Evolutionary conservation across 73 alveolate species (phyloP).

Genomic region (Durusdinium trenchii): DNA sequence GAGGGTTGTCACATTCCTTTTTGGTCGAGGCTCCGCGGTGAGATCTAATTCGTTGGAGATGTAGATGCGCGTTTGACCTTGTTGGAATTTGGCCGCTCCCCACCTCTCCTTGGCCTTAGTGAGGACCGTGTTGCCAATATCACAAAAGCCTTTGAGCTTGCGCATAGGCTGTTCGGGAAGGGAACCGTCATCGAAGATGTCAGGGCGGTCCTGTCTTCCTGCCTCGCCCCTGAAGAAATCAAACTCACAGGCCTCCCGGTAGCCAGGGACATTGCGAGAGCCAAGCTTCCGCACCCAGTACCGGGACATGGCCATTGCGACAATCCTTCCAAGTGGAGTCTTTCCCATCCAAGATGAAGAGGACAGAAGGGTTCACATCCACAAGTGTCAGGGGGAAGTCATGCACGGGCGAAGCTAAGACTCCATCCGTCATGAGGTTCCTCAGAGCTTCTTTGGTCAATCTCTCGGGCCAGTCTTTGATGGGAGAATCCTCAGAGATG

Average conservation of each 20-base stretch:
- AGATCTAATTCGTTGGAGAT: not conserved
- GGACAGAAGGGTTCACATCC: not conserved
- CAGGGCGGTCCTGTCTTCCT: conserved; percentile 3
- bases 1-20: not conserved
- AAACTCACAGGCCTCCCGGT: conserved; percentile 21
- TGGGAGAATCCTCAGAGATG: not conserved
- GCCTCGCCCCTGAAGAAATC: conserved; percentile 20
- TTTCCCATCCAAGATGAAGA: not conserved
- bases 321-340: not conserved
- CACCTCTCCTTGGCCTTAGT: conserved; percentile 32
- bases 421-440: conserved; percentile 21
- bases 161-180: not conserved
- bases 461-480: not conserved
- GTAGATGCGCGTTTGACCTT: not conserved
- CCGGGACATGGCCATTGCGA: conserved; percentile 45
- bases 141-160: conserved; percentile 21
- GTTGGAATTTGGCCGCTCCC: conserved; percentile 24
- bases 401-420: not conserved
- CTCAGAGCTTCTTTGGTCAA: conserved; percentile 26
- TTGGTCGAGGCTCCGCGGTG: not conserved
- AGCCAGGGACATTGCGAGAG: not conserved
- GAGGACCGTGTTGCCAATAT: conserved; percentile 17
- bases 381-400: not conserved
- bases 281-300: not conserved
- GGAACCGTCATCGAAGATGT: conserved; percentile 31